These are phyloP conservation scores for Pontederia paniculata DNA, from an alignment of 176 grass and related monocot species.

Conservation along the genomic window DNA sequence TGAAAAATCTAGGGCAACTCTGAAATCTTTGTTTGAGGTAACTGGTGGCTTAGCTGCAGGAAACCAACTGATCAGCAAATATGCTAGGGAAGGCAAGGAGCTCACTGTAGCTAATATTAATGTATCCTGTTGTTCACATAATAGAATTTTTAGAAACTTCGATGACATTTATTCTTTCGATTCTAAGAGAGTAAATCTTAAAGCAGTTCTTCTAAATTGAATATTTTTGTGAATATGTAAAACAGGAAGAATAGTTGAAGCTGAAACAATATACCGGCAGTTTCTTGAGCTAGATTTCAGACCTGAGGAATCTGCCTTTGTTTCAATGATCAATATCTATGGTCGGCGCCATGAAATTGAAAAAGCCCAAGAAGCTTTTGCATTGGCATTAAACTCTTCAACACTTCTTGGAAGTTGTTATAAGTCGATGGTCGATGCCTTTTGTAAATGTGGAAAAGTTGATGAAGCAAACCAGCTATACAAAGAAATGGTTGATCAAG, in stretches of 20 bases:
- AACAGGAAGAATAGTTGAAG: conserved; percentile 45
- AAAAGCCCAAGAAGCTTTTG: conserved; percentile 43
- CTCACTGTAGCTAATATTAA: background rate
- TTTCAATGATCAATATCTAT: conserved; percentile 72
- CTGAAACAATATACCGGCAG: conserved; percentile 43
- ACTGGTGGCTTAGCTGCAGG: conserved; percentile 31
- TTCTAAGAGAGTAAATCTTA: too few relatives aligned
- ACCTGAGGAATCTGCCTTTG: conserved; percentile 45
- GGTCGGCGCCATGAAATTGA: conserved; percentile 45
- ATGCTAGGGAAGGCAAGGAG: conserved; percentile 64
- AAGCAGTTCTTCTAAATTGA: too few relatives aligned
- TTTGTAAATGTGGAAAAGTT: conserved; percentile 52
- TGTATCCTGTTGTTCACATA: conserved; percentile 2
- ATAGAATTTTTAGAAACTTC: conserved; percentile 10
- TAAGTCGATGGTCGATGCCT: conserved; percentile 66
- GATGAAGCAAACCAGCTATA: conserved; percentile 48
- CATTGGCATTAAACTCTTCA: conserved; percentile 22
- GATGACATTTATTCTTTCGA: background rate
- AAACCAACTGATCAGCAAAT: conserved; percentile 59
- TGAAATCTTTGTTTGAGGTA: conserved; percentile 46
- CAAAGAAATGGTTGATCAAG: conserved; percentile 31
- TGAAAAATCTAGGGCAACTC: conserved; percentile 21
- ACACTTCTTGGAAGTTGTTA: conserved; percentile 27
- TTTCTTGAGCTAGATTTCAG: conserved; percentile 40
- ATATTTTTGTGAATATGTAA: conserved; percentile 7